Conservation (phyloP, 257 asterid genomes). For the Ballota nigra region DNA sequence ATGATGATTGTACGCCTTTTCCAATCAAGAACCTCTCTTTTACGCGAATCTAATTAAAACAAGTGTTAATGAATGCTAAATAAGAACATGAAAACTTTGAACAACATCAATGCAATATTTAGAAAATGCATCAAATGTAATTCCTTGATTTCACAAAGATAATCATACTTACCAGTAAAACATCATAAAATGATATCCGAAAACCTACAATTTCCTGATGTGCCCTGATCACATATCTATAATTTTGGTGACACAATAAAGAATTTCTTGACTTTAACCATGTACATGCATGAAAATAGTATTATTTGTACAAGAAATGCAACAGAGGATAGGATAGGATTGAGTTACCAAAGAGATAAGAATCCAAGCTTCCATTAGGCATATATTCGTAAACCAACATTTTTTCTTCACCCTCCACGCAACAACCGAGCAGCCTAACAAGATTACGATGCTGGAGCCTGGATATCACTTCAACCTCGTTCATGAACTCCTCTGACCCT, state of each 20-base stretch:
- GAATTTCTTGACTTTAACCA: too few relatives aligned
- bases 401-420: conserved; percentile 34
- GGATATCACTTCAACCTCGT: conserved; percentile 42
- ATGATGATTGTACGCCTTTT: conserved; percentile 5
- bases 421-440: conserved; percentile 40
- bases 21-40: conserved; percentile 14
- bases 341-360: conserved; percentile 33
- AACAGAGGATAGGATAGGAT: neutral
- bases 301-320: too few relatives aligned
- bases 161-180: too few relatives aligned
- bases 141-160: too few relatives aligned
- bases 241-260: too few relatives aligned
- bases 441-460: conserved; percentile 44
- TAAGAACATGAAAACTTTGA: too few relatives aligned
- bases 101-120: too few relatives aligned
- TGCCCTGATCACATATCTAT: too few relatives aligned
- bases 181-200: too few relatives aligned
- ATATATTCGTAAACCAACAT: conserved; percentile 41
- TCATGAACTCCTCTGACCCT: conserved; percentile 47
- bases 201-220: too few relatives aligned
- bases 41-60: neutral
- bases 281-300: too few relatives aligned
- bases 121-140: too few relatives aligned
- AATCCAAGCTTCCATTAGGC: conserved; percentile 45
- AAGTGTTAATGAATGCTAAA: neutral